Conservation (phyloP, 78 protist genomes). For the Chrysochromulina tobinii region DNA sequence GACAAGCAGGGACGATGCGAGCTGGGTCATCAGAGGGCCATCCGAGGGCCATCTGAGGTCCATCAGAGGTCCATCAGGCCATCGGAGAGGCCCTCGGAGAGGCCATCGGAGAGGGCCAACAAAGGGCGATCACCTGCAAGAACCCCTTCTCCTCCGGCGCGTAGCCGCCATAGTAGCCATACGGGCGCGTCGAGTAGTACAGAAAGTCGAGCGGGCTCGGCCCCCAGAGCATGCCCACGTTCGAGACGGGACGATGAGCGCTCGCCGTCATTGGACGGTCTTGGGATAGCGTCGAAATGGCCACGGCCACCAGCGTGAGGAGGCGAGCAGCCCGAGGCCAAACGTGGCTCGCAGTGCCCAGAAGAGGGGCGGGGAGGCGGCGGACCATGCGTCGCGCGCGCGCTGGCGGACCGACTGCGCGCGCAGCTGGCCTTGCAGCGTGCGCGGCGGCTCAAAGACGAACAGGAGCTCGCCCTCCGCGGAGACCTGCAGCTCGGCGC, state of each 20-base stretch:
- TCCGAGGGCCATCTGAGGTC: too few relatives aligned
- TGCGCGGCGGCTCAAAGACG: neutral
- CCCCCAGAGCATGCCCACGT: too few relatives aligned
- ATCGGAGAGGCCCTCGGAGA: too few relatives aligned
- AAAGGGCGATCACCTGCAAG: too few relatives aligned
- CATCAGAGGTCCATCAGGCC: too few relatives aligned
- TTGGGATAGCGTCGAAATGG: neutral
- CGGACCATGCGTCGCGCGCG: constrained; percentile 1
- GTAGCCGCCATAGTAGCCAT: constrained; percentile 4
- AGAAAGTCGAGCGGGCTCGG: constrained; percentile 31
- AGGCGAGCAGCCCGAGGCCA: constrained; percentile 36
- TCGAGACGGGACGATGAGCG: too few relatives aligned
- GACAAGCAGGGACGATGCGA: too few relatives aligned
- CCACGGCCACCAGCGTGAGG: constrained; percentile 3
- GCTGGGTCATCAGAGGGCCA: too few relatives aligned
- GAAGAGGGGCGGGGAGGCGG: neutral
- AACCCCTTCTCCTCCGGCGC: neutral
- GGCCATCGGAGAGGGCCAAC: too few relatives aligned
- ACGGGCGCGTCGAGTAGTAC: constrained; percentile 29
- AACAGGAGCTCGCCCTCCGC: constrained; percentile 21
- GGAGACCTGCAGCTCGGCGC: constrained; percentile 26
- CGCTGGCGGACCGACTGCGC: neutral
- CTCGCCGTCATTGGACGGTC: too few relatives aligned
- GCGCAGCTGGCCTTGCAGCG: neutral
- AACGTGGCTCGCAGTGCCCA: constrained; percentile 18